phyloP scores from a whole-genome alignment of 805 yeast species.

The Huiozyma sinensis region DNA sequence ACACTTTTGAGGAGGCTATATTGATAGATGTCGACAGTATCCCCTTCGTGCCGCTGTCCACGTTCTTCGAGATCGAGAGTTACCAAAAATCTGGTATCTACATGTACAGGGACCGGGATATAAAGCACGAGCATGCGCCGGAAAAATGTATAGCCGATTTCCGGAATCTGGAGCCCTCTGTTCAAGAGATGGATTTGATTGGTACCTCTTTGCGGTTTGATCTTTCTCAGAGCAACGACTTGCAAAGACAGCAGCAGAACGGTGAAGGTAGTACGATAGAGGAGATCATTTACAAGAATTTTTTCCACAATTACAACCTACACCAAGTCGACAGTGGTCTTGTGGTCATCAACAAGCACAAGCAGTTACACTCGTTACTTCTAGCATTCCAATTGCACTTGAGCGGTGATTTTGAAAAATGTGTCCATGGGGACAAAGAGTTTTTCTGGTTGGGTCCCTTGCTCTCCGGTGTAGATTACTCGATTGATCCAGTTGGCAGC shows the following conservation, averaged over 20 bases:
- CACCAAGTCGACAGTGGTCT: slow-evolving; percentile 29
- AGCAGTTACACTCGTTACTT: slow-evolving; percentile 17
- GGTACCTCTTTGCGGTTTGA: slow-evolving; percentile 6
- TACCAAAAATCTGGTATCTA: slow-evolving; percentile 18
- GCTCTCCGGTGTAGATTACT: slow-evolving; percentile 30
- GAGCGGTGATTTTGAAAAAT: slow-evolving; percentile 17
- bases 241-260: background rate
- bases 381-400: slow-evolving; percentile 22
- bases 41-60: slow-evolving; percentile 30
- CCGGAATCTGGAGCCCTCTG: slow-evolving; percentile 17
- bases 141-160: slow-evolving; percentile 21
- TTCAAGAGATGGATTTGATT: slow-evolving; percentile 16
- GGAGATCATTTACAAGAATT: slow-evolving; percentile 13
- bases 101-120: slow-evolving; percentile 24
- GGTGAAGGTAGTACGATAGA: slow-evolving; percentile 3
- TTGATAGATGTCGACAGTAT: slow-evolving; percentile 46
- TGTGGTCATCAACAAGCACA: slow-evolving; percentile 17
- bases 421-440: slow-evolving; percentile 71
- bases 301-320: slow-evolving; percentile 12
- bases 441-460: slow-evolving; percentile 62
- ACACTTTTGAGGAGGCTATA: slow-evolving; percentile 40
- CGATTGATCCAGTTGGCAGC: slow-evolving; percentile 29
- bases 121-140: slow-evolving; percentile 14
- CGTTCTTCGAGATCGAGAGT: slow-evolving; percentile 21
- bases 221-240: background rate